Evolutionary conservation across 495 filamentous ascomycete species (phyloP).

Genomic region (Lasiosphaeria miniovina): DNA sequence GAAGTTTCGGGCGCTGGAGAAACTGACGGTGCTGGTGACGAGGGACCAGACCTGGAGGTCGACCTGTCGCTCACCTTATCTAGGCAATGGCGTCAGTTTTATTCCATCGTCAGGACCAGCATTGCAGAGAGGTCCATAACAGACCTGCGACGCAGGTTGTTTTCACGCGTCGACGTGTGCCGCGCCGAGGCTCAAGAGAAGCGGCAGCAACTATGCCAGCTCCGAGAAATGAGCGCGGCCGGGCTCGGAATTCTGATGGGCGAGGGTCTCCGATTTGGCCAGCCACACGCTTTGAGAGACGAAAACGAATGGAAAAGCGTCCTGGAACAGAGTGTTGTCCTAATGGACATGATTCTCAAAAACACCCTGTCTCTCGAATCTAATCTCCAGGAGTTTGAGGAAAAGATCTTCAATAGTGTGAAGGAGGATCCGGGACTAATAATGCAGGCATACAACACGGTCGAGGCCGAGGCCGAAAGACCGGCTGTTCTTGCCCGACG

Average conservation of each 20-base stretch:
- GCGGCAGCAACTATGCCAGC: slow-evolving; percentile 58
- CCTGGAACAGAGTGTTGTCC: slow-evolving; percentile 65
- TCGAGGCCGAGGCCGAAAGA: slow-evolving; percentile 31
- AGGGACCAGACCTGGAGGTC: slow-evolving; percentile 1
- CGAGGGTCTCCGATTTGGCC: slow-evolving; percentile 64
- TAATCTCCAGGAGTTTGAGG: slow-evolving; percentile 67
- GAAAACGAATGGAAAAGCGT: slow-evolving; percentile 67
- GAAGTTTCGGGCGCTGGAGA: not conserved
- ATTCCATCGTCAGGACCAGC: slow-evolving; percentile 70
- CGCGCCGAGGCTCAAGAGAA: slow-evolving; percentile 69
- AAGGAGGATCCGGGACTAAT: slow-evolving; percentile 58
- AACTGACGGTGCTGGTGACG: slow-evolving; percentile 7
- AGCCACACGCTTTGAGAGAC: slow-evolving; percentile 27
- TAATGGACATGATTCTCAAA: slow-evolving; percentile 77
- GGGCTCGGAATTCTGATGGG: slow-evolving; percentile 83
- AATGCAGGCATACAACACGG: slow-evolving; percentile 31
- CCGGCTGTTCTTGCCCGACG: slow-evolving; percentile 62
- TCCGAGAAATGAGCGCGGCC: slow-evolving; percentile 77
- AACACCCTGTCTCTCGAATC: slow-evolving; percentile 54
- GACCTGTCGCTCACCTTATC: slow-evolving; percentile 29
- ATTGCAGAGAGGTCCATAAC: slow-evolving; percentile 59
- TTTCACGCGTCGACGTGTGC: slow-evolving; percentile 67
- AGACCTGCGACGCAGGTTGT: slow-evolving; percentile 57
- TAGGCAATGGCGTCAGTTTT: slow-evolving; percentile 71
- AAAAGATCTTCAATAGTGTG: slow-evolving; percentile 62